Conservation (phyloP, 192 early-diverging fungal species). For the Coemansia sp. region DNA sequence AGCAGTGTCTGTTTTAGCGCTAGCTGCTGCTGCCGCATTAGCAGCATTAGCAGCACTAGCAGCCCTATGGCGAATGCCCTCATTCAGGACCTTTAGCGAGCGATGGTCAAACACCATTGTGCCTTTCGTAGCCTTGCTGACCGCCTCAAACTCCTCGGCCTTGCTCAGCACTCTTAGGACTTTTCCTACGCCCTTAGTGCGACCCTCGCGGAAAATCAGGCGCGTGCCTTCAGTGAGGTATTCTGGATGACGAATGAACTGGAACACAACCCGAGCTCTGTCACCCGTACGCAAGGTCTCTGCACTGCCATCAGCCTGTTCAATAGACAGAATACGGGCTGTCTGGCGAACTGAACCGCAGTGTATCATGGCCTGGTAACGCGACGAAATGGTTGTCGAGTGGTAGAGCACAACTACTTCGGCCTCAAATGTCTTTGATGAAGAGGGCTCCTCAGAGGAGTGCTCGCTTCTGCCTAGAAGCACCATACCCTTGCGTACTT, state of each 20-base stretch:
- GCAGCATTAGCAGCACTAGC: neutral
- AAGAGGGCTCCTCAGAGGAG: constrained; percentile 6
- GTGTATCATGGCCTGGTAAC: constrained; percentile 96
- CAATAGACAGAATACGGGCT: constrained; percentile 68
- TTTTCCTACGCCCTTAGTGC: constrained; percentile 90
- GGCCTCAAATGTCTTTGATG: constrained; percentile 75
- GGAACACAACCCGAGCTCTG: constrained; percentile 71
- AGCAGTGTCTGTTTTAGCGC: neutral
- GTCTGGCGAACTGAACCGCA: constrained; percentile 87
- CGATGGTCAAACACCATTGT: constrained; percentile 30
- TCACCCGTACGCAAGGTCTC: constrained; percentile 82
- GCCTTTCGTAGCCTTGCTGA: constrained; percentile 16
- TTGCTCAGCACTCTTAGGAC: constrained; percentile 54
- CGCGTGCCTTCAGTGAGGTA: constrained; percentile 59
- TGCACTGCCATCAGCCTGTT: constrained; percentile 11
- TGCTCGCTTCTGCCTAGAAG: constrained; percentile 24
- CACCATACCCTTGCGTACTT: constrained; percentile 73
- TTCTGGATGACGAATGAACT: constrained; percentile 80
- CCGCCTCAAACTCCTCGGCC: constrained; percentile 22
- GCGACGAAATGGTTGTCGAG: constrained; percentile 83
- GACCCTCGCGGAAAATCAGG: constrained; percentile 74
- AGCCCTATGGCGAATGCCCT: constrained; percentile 18
- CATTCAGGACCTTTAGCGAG: constrained; percentile 16
- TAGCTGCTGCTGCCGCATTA: neutral
- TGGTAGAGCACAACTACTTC: constrained; percentile 91